Evolutionary conservation across 805 yeast species (phyloP), one percentile per base, ranked within the genome.

Genomic region (Zygoascus flipseniorum): DNA sequence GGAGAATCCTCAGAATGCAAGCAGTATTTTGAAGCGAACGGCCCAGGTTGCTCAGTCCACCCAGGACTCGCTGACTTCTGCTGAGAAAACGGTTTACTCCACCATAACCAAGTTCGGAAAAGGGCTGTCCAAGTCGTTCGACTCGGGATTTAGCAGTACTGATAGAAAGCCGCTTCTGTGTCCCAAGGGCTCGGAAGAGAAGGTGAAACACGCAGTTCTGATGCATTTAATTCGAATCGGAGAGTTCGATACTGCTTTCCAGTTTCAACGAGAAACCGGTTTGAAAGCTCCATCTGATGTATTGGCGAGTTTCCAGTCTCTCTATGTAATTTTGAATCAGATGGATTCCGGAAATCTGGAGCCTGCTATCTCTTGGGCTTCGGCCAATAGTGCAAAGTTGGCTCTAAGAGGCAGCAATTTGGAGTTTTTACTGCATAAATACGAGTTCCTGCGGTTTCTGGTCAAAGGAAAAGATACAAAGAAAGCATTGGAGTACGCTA

Each of bases 331-430:
- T 2, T 61, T 77, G 18, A 60, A 63, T 18, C 70, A 69, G 39
- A 59, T 76, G 20, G 65, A 65, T 28, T 51, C 63, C 2, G 67
- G 71, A 2, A 65, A 78, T 51, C 60, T 76, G 28, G 61, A 59
- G 5, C 71, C 75, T 6, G 83, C 85, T 13, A 72, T 78, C 31
- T 65, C 64, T 1, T 82, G 86, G 86, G 72, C 72, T 1, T 55
- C 54, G 9, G 39, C 54, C 8, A 60, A 63, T 45, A 60, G 65
- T n/a, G 56, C 48, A 5, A 48, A 62, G 42, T 62, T 76, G 46
- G 57, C 59, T 37, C 54, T 54, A 18, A 60, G 66, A 20, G 77
- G 77, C 3, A 72, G 76, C 1, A 73, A 74, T 48, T 60, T 79
- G 26, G 79, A 75, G 58, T 76, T 74, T 60, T 68, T 65, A 50